Conservation (phyloP, 164 flowering plant genomes). For the Dillenia turbinata region DNA sequence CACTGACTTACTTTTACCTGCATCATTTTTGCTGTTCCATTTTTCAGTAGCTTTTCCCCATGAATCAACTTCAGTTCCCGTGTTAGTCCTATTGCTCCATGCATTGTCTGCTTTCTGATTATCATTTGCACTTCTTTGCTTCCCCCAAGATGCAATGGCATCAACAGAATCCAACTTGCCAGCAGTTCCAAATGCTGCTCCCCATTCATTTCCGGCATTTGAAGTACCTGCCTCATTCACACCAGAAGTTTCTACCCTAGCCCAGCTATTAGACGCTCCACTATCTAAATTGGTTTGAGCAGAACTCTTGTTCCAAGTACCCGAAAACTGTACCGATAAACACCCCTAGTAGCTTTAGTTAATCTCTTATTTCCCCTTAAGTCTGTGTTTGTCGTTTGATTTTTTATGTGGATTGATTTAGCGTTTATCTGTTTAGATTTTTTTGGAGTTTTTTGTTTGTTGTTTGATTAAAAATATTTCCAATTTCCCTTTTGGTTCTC, state of each 20-base stretch:
- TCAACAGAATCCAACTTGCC: conserved; percentile 3
- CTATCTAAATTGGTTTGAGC: conserved; percentile 12
- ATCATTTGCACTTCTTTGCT: conserved; percentile 15
- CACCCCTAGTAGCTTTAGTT: too few species aligned
- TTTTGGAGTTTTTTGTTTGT: too few species aligned
- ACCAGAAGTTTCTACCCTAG: conserved; percentile 9
- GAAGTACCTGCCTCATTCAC: conserved; percentile 15
- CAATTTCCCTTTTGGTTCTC: too few species aligned
- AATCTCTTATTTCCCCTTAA: too few species aligned
- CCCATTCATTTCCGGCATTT: conserved; percentile 19
- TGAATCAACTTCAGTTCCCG: conserved; percentile 13
- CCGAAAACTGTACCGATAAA: too few species aligned
- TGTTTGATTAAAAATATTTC: too few species aligned
- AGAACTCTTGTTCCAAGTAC: conserved; percentile 21
- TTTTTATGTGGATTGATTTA: too few species aligned
- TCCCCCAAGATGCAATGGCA: conserved; percentile 18
- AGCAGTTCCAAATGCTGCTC: conserved; percentile 4
- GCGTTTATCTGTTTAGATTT: too few species aligned
- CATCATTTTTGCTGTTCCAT: conserved; percentile 14
- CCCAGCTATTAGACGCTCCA: conserved; percentile 30
- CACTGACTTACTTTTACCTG: conserved; percentile 23
- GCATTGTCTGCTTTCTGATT: conserved; percentile 5
- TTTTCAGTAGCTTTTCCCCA: conserved; percentile 32
- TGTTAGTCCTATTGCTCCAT: conserved; percentile 19
- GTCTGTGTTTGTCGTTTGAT: too few species aligned